phyloP scores from a whole-genome alignment of 768 basidiomycete species.

The Pholiota microspora region DNA sequence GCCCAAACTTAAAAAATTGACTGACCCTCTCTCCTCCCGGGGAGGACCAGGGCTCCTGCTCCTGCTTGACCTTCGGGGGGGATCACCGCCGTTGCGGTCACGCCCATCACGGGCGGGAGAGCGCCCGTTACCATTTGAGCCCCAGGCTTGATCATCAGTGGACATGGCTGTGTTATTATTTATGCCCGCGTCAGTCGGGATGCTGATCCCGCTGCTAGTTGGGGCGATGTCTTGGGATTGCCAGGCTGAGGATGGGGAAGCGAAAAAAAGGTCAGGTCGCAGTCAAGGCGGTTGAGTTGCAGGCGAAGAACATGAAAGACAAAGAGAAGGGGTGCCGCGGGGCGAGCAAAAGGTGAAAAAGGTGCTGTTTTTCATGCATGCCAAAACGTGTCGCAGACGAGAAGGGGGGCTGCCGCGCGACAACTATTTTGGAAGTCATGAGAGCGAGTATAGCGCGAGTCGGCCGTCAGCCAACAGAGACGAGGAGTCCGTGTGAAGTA shows the following conservation, averaged over 20 bases:
- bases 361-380: conserved; percentile 10
- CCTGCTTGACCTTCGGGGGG: conserved; percentile 67
- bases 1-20: conserved; percentile 17
- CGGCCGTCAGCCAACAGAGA: conserved; percentile 45
- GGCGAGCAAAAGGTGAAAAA: conserved; percentile 22
- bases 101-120: conserved; percentile 41
- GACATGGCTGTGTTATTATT: conserved; percentile 40
- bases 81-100: conserved; percentile 39
- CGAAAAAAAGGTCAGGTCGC: conserved; percentile 37
- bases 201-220: conserved; percentile 62
- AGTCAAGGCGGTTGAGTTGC: conserved; percentile 35
- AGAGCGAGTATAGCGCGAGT: conserved; percentile 23
- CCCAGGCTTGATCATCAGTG: conserved; percentile 58
- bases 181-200: conserved; percentile 54
- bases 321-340: conserved; percentile 18
- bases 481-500: conserved; percentile 24
- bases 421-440: conserved; percentile 6
- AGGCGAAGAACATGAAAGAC: conserved; percentile 38
- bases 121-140: conserved; percentile 35
- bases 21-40: conserved; percentile 56
- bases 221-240: conserved; percentile 82
- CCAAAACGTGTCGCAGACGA: conserved; percentile 10
- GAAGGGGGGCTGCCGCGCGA: conserved; percentile 1
- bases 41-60: conserved; percentile 70
- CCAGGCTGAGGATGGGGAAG: conserved; percentile 61